phyloP scores from a whole-genome alignment of 2,329 filamentous ascomycete species.

The Westerdykella sp. region DNA sequence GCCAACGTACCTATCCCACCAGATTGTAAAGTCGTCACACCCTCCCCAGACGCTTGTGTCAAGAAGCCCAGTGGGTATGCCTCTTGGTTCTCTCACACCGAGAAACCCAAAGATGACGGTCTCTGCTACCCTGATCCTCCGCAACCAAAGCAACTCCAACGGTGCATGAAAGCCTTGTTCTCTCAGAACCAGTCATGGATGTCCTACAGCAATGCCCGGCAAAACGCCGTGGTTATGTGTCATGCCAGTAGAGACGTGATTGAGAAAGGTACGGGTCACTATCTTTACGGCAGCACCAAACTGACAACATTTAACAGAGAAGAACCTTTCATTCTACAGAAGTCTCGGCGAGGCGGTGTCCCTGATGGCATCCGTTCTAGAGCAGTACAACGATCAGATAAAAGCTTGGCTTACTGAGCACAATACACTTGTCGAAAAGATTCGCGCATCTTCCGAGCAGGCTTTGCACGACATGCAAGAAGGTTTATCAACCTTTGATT shows the following conservation, averaged over 20 bases:
- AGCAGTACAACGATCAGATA: constrained; percentile 19
- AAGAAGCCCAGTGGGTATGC: constrained; percentile 12
- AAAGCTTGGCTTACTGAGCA: constrained; percentile 19
- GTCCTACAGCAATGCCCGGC: constrained; percentile 57
- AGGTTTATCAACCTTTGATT: background rate
- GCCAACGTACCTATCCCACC: constrained; percentile 47
- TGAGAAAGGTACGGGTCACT: constrained; percentile 44
- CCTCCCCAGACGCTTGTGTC: constrained; percentile 29
- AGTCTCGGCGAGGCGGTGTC: constrained; percentile 25
- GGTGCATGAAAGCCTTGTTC: constrained; percentile 51
- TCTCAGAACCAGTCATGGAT: constrained; percentile 55
- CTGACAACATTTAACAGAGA: constrained; percentile 5
- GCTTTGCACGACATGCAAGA: constrained; percentile 12
- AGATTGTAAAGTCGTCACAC: constrained; percentile 47
- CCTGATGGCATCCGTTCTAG: constrained; percentile 17
- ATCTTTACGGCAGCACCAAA: background rate
- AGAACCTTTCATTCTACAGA: constrained; percentile 29
- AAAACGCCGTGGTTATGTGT: constrained; percentile 58
- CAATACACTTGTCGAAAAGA: constrained; percentile 16
- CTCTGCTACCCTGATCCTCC: constrained; percentile 33
- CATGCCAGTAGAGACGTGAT: constrained; percentile 54
- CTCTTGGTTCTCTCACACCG: constrained; percentile 15
- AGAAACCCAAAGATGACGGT: background rate
- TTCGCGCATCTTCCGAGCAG: constrained; percentile 15
- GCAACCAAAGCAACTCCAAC: constrained; percentile 34